Conservation (phyloP, 1,284 basidiomycete genomes). For the Xerocomus minutiporus region DNA sequence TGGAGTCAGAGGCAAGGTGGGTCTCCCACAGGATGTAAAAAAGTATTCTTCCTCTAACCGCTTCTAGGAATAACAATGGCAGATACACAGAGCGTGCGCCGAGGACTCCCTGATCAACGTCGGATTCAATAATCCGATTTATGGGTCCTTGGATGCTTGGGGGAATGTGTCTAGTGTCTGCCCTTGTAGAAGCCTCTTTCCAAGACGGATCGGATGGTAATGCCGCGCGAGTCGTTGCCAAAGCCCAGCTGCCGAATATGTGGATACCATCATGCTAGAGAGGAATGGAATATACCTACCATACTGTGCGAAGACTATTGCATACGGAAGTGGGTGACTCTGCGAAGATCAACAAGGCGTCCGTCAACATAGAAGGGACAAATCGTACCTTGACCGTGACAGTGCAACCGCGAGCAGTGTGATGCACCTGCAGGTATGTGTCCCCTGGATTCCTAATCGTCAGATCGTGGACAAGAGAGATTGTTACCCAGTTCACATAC, state of each 20-base stretch:
- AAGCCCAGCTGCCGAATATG: constrained; percentile 21
- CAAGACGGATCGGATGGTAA: constrained; percentile 32
- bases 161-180: constrained; percentile 31
- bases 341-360: constrained; percentile 17
- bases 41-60: constrained; percentile 7
- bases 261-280: not conserved
- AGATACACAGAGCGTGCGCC: constrained; percentile 27
- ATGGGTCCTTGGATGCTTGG: constrained; percentile 10
- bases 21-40: constrained; percentile 14
- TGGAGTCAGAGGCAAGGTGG: constrained; percentile 56
- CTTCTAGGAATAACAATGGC: constrained; percentile 19
- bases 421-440: constrained; percentile 28
- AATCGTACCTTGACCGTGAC: constrained; percentile 24
- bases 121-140: constrained; percentile 5
- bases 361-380: not conserved
- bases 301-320: constrained; percentile 37
- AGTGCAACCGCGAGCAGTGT: constrained; percentile 12
- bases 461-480: not conserved
- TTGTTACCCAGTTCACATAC: constrained; percentile 36
- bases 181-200: constrained; percentile 26
- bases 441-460: constrained; percentile 27
- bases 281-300: constrained; percentile 24
- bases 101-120: constrained; percentile 13
- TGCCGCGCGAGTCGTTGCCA: constrained; percentile 31
- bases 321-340: constrained; percentile 37